Evolutionary conservation across 345 rosid genomes (phyloP).

Genomic region (Eucalyptus fibrosa): DNA sequence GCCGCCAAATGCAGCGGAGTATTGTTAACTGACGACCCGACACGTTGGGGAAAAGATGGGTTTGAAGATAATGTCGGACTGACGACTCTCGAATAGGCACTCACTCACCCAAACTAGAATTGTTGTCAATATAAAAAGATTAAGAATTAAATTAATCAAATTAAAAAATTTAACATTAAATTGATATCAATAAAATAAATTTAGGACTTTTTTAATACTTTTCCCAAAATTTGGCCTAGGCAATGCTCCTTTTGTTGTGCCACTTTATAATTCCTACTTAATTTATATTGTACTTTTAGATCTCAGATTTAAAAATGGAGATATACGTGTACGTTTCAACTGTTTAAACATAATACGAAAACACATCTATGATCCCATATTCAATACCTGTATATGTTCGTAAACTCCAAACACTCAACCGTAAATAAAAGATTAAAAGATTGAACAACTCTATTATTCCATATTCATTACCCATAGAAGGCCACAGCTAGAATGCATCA

Average conservation of each 20-base stretch:
- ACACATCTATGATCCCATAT: background rate
- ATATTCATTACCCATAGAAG: background rate
- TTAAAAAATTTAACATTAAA: rapidly evolving
- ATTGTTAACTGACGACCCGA: too few species aligned
- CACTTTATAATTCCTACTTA: background rate
- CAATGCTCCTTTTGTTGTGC: background rate
- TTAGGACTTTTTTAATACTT: too few species aligned
- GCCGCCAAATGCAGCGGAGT: background rate
- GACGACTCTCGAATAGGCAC: background rate
- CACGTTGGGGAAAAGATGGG: background rate
- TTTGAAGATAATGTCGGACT: background rate
- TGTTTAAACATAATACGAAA: background rate
- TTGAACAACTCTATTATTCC: background rate
- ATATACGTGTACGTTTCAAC: background rate
- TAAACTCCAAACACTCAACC: background rate
- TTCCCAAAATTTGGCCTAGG: background rate
- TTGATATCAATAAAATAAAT: too few species aligned
- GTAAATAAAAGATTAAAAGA: background rate
- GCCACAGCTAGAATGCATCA: background rate
- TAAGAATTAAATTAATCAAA: too few species aligned
- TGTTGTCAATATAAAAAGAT: rapidly evolving
- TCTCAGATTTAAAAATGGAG: background rate
- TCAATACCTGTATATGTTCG: background rate
- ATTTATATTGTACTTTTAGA: background rate
- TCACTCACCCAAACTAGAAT: background rate